Evolutionary conservation across 345 rosid genomes (phyloP).

Genomic region (Reutealis trisperma): DNA sequence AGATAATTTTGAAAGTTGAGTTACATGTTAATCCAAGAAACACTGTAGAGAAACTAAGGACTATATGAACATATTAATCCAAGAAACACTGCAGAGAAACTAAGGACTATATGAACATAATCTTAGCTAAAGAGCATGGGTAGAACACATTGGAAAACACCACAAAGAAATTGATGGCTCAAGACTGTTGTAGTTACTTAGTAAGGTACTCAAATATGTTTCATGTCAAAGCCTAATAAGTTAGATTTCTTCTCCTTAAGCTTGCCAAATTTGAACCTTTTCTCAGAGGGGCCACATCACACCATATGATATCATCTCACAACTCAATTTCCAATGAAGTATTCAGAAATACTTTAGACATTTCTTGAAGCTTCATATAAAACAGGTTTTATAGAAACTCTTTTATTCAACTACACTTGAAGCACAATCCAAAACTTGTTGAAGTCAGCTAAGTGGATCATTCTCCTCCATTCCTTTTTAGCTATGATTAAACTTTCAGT

Average conservation of each 20-base stretch:
- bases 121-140: not conserved
- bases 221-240: too few relatives aligned
- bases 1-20: not conserved
- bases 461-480: not conserved
- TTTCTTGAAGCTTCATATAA: too few relatives aligned
- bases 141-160: not conserved
- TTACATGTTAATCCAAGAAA: not conserved
- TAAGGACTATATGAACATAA: not conserved
- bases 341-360: too few relatives aligned
- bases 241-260: too few relatives aligned
- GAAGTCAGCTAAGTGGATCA: too few relatives aligned
- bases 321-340: not conserved
- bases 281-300: too few relatives aligned
- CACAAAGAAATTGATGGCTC: not conserved
- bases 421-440: too few relatives aligned
- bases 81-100: not conserved
- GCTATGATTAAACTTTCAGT: not conserved
- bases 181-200: not conserved
- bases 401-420: not conserved
- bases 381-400: too few relatives aligned
- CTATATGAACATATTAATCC: not conserved
- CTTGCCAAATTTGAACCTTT: too few relatives aligned
- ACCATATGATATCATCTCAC: too few relatives aligned
- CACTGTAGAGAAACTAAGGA: not conserved
- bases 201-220: too few relatives aligned